Base-by-base conservation (phyloP, 352 stramenopile genomes). In the Globisporangium iwayamae region DNA sequence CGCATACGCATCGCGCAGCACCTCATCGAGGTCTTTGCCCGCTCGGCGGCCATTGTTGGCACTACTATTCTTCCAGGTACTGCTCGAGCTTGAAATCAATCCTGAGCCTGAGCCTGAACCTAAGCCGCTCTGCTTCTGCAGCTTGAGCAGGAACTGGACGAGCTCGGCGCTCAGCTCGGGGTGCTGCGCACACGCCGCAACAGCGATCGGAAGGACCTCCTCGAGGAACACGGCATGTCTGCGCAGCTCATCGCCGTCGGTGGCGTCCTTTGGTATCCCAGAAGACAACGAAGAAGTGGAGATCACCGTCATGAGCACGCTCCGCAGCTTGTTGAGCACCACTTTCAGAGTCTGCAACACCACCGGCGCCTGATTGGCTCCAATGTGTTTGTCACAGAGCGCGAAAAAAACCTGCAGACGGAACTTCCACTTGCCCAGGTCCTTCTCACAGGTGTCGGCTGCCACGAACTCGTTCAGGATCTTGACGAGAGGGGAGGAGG, bases 91-190 rank as follows among this genome's bases (percentile, higher is more conserved):
- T 13, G 46, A 34, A 34, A 4, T 6, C 46, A 51, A 51, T 30
- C n/a, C 46, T 9, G 47, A 25, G 22, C 22, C 22, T 25, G 22
- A 25, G 22, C 22, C 22, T 25, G 22, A 25, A 25, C 22, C 22
- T 25, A 25, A 53, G 8, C 9, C 28, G 10, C 73, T 51, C 72
- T 83, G 72, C 51, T 82, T 82, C 58, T 90, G 81, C 54, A 90
- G 41, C 64, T 87, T 90, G 39, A 90, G 65, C 20, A 90, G 48
- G 57, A 89, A 86, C 74, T 90, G 81, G 8, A 84, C 74, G 2
- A 90, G 68, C 51, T 90, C 81, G 6, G 78, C 73, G 32, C 75
- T 84, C 16, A 90, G 69, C 18, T 87, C 78, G 4, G 69, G 69
- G 22, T 87, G 79, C 32, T 76, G 69, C 3, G 67, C 73, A 39